These are phyloP conservation scores for Fusarium sp. DNA, from an alignment of 2,329 filamentous ascomycete species.

Conservation along the genomic window DNA sequence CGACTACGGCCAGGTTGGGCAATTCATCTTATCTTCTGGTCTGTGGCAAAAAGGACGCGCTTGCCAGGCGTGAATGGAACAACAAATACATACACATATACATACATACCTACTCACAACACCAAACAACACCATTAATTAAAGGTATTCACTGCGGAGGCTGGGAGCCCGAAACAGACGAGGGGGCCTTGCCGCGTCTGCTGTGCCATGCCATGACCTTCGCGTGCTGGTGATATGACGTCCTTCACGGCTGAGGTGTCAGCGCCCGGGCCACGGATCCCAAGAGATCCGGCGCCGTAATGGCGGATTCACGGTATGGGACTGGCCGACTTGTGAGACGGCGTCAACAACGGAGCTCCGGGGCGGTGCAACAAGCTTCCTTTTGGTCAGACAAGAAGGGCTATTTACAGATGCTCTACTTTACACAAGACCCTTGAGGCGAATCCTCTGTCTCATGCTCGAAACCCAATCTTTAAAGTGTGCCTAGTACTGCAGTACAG, in stretches of 20 bases:
- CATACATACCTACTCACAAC: not conserved
- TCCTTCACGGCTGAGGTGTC: slow-evolving; percentile 25
- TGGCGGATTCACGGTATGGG: slow-evolving; percentile 27
- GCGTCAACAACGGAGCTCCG: slow-evolving; percentile 2
- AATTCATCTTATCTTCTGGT: slow-evolving; percentile 3
- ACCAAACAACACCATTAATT: not conserved
- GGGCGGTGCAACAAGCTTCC: slow-evolving; percentile 18
- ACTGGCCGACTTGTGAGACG: slow-evolving; percentile 29
- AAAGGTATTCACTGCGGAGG: slow-evolving; percentile 11
- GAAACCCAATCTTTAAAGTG: not conserved
- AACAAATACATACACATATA: not conserved
- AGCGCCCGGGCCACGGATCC: slow-evolving; percentile 30
- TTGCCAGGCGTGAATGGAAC: slow-evolving; percentile 3
- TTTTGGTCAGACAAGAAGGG: slow-evolving; percentile 3
- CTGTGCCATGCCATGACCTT: slow-evolving; percentile 31
- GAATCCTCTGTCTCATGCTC: slow-evolving; percentile 7
- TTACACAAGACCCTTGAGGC: slow-evolving; percentile 4
- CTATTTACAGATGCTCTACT: slow-evolving; percentile 19
- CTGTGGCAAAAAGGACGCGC: slow-evolving; percentile 35
- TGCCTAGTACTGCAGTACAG: not conserved
- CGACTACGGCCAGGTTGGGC: slow-evolving; percentile 16
- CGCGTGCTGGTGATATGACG: slow-evolving; percentile 35
- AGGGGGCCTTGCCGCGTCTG: slow-evolving; percentile 6
- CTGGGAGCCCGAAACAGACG: slow-evolving; percentile 26
- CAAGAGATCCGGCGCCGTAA: slow-evolving; percentile 33